A percentile compares a stretch with the other conserved stretches of the same genome.
Conservation (phyloP, 2,329 filamentous ascomycete genomes). For the Simplicillium aogashimaense region DNA sequence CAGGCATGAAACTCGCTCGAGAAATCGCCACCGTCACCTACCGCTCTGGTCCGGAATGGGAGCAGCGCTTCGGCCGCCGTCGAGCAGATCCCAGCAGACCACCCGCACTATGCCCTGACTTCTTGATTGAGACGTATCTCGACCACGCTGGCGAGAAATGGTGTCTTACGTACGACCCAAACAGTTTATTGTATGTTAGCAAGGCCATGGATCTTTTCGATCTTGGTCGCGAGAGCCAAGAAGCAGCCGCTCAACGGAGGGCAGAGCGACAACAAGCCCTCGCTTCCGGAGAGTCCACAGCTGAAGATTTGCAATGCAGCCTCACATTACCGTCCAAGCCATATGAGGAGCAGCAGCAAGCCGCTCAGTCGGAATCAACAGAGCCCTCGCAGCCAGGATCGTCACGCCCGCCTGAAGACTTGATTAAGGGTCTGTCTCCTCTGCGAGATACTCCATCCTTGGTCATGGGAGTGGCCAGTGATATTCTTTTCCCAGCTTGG, state of each 20-base stretch:
- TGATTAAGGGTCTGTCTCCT: conserved; percentile 63
- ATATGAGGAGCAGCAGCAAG: conserved; percentile 70
- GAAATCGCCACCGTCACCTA: conserved; percentile 98
- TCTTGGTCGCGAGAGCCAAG: conserved; percentile 63
- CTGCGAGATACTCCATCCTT: conserved; percentile 72
- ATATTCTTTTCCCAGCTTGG: conserved; percentile 96
- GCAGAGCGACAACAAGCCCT: conserved; percentile 50
- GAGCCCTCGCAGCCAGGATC: conserved; percentile 16
- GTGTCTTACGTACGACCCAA: conserved; percentile 91
- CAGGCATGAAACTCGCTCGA: conserved; percentile 94
- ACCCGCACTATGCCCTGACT: conserved; percentile 92
- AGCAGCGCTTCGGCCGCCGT: conserved; percentile 81
- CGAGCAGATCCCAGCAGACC: conserved; percentile 78
- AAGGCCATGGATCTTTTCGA: conserved; percentile 99
- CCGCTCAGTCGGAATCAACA: conserved; percentile 22
- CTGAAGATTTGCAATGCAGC: conserved; percentile 44
- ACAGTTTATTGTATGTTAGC: conserved; percentile 90
- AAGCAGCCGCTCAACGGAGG: conserved; percentile 51
- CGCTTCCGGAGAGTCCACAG: conserved; percentile 36
- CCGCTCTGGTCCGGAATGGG: conserved; percentile 93
- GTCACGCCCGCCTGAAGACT: conserved; percentile 61
- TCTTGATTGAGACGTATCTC: conserved; percentile 94
- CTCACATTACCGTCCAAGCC: conserved; percentile 74
- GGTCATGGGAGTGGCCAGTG: conserved; percentile 88
- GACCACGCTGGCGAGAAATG: conserved; percentile 98